Base-by-base conservation (phyloP, 345 rosid species). In the Adansonia digitata region DNA sequence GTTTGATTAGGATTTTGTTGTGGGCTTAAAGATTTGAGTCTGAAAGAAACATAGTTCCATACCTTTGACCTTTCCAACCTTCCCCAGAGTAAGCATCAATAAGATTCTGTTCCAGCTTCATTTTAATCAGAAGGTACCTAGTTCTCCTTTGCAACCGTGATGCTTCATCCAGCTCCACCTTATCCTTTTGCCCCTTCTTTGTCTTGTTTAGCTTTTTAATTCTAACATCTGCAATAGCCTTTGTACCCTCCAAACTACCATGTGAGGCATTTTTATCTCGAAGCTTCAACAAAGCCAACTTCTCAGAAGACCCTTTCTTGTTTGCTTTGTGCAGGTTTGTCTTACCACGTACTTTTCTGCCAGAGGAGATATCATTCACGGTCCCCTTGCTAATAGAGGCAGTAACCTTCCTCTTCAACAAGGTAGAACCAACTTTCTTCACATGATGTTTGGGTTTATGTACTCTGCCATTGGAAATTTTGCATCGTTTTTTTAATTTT, bases 11-110 rank as follows among this genome's bases (percentile, higher is more conserved):
- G 59, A 5, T 49, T 31, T 26, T 7, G 22, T 14, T 13, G 31
- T 65, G 31, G 26, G 14, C 20, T 46, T 46, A 9, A 66, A 43
- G 56, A 46, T 49, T 4, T 7, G 27, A 69, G 29, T n/a, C 17
- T n/a, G 43, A 14, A 18, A 31, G 43, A 46, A 63, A 75, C 60
- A 63, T 79, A 71, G 13, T 31, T 62, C 43, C 81, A 62, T 86
- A 95, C 99, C 99, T 95, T 83, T 95, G 98, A 81, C 98, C 99
- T 82, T 95, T 95, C 98, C 99, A 95, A 27, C 99, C 99, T 87
- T 95, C 99, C 27, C 88, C 85, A 14, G 97, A 91, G 76, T 93
- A 95, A 71, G 98, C 98, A 85, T 95, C 99, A 49, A 95, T 90
- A 69, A 93, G 98, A 81, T 93, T 95, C 88, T 95, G 99, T 84